Evolutionary conservation across 495 filamentous ascomycete genomes (phyloP).

Genomic region (Penicillium coprophilum): DNA sequence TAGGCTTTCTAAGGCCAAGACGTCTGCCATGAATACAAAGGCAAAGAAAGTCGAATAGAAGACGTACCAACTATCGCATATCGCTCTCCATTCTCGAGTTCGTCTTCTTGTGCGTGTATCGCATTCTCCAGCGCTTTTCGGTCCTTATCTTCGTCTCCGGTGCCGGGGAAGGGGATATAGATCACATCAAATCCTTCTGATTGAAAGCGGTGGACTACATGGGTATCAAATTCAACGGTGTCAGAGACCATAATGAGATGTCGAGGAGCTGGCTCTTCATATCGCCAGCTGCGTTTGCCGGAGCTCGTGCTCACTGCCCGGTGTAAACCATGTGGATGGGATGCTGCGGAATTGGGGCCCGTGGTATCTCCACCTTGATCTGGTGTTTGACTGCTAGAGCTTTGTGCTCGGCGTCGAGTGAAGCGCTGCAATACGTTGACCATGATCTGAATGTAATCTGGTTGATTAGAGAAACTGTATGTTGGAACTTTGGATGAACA

Average conservation of each 20-base stretch:
- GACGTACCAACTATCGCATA: constrained; percentile 49
- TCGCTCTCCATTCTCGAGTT: constrained; percentile 44
- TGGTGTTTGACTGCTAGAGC: constrained; percentile 13
- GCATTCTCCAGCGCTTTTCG: constrained; percentile 43
- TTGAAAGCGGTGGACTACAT: constrained; percentile 54
- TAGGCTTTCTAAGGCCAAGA: not conserved
- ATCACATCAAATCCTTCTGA: constrained; percentile 64
- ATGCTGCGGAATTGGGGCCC: constrained; percentile 6
- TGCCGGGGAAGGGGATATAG: constrained; percentile 55
- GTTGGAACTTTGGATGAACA: not conserved
- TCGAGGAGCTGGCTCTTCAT: constrained; percentile 22
- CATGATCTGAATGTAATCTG: constrained; percentile 7
- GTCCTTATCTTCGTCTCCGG: constrained; percentile 41
- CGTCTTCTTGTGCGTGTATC: constrained; percentile 45
- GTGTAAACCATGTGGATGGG: constrained; percentile 14
- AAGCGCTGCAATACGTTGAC: constrained; percentile 29
- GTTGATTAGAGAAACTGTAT: not conserved
- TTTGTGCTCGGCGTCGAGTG: constrained; percentile 16
- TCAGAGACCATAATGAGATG: constrained; percentile 62
- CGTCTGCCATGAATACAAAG: not conserved
- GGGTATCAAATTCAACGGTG: constrained; percentile 54
- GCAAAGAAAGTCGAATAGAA: not conserved
- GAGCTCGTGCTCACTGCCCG: constrained; percentile 20
- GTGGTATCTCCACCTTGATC: not conserved
- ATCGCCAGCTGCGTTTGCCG: constrained; percentile 12